Percentiles rank a stretch among this genome's conserved stretches.
These are phyloP conservation scores for Neopestalotiopsis sp. DNA, from an alignment of 2,329 filamentous ascomycete species.

Conservation along the genomic window DNA sequence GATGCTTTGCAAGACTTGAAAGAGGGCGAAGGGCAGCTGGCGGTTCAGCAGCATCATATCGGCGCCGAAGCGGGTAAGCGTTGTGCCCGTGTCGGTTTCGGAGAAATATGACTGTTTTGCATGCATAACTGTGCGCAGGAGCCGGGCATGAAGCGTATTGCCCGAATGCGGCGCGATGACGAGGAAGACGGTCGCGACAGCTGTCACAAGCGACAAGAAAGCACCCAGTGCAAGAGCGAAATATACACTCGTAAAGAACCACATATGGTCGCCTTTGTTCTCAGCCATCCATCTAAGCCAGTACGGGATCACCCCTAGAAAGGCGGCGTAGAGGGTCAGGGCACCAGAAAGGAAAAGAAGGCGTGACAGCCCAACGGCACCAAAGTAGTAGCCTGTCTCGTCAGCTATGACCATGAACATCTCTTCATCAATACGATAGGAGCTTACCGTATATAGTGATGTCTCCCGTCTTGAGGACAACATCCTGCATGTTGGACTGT, in stretches of 20 bases:
- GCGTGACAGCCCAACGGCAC: constrained; percentile 31
- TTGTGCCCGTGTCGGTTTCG: neutral
- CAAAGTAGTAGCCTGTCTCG: constrained; percentile 37
- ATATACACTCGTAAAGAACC: neutral
- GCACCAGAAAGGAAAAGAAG: neutral
- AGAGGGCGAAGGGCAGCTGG: neutral
- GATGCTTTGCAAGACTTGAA: neutral
- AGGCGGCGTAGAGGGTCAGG: neutral
- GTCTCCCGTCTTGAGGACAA: constrained; percentile 34
- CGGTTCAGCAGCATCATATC: neutral
- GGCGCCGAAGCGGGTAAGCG: constrained; percentile 3
- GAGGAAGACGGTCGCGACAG: neutral
- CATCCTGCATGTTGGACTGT: constrained; percentile 18
- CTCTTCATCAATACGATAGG: neutral
- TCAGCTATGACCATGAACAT: neutral
- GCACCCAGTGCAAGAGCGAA: neutral
- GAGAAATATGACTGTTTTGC: constrained; percentile 3
- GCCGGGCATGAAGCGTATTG: neutral
- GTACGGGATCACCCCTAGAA: neutral
- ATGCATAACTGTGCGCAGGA: neutral
- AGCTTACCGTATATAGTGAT: constrained; percentile 40
- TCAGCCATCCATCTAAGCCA: neutral
- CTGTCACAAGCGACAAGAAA: neutral
- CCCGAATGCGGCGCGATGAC: constrained; percentile 2
- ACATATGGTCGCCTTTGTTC: neutral